A percentile compares a stretch with the other conserved stretches of the same genome.
phyloP scores from a whole-genome alignment of 768 basidiomycete species.

The Termitomyces sp. region DNA sequence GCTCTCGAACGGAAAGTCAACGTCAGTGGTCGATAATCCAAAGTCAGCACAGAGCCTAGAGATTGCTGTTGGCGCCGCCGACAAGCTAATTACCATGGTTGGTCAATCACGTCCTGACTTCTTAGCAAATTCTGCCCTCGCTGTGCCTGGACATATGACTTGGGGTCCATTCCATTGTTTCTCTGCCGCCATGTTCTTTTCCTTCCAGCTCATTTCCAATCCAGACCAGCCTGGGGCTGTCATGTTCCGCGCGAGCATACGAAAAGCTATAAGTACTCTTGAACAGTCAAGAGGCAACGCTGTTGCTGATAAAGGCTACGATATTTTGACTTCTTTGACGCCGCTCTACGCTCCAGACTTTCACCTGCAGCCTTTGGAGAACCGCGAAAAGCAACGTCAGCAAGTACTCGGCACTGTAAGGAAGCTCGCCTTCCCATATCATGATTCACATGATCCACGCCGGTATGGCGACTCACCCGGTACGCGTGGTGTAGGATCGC shows the following conservation, averaged over 20 bases:
- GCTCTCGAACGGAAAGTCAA: conserved; percentile 19
- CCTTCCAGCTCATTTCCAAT: conserved; percentile 80
- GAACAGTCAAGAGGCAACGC: conserved; percentile 60
- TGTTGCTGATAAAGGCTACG: conserved; percentile 71
- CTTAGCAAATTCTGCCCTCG: conserved; percentile 58
- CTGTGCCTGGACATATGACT: conserved; percentile 78
- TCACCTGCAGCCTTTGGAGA: conserved; percentile 40
- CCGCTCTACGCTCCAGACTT: conserved; percentile 71
- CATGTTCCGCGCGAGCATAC: conserved; percentile 71
- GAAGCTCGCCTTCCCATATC: conserved; percentile 79
- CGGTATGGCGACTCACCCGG: conserved; percentile 45
- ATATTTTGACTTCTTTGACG: conserved; percentile 65
- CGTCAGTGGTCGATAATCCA: conserved; percentile 28
- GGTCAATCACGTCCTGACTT: conserved; percentile 75
- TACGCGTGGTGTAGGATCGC: conserved; percentile 45
- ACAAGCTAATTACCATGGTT: conserved; percentile 73
- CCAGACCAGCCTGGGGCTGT: conserved; percentile 76
- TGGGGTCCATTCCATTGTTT: conserved; percentile 85
- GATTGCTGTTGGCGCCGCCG: conserved; percentile 71
- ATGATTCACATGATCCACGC: conserved; percentile 56
- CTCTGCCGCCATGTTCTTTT: conserved; percentile 87
- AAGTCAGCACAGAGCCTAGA: conserved; percentile 60
- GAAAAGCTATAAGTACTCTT: conserved; percentile 59
- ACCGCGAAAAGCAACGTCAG: conserved; percentile 54
- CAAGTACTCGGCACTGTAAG: conserved; percentile 62